Conservation (phyloP, 2,329 filamentous ascomycete genomes). For the Diaporthe velutina region DNA sequence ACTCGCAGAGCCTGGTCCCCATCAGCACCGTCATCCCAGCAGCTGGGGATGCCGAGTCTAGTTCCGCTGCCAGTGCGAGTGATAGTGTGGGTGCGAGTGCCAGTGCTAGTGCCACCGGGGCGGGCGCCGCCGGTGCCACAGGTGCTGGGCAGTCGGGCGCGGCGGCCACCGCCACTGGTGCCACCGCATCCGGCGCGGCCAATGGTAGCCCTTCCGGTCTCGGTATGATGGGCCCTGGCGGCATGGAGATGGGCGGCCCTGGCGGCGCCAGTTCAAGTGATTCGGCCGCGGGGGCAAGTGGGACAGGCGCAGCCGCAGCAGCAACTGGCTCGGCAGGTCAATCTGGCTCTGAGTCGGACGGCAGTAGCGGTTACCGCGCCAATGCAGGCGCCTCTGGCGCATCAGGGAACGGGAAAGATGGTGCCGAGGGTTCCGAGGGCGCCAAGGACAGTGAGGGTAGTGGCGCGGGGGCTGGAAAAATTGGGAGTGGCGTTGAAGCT, state of each 20-base stretch:
- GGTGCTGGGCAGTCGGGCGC: constrained; percentile 12
- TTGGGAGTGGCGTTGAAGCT: neutral
- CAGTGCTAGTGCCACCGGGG: neutral
- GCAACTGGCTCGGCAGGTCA: neutral
- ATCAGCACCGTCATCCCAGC: constrained; percentile 33
- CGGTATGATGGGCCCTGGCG: neutral
- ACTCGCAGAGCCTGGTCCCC: constrained; percentile 31
- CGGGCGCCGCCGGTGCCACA: neutral
- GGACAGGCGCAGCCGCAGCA: neutral
- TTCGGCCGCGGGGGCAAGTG: neutral
- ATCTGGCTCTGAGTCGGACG: neutral
- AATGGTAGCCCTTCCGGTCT: constrained; percentile 1
- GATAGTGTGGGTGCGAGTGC: neutral
- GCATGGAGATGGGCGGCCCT: neutral
- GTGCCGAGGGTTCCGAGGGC: neutral
- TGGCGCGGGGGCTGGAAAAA: neutral
- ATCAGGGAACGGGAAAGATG: neutral
- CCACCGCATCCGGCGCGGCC: neutral
- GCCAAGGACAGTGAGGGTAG: neutral
- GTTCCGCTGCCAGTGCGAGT: neutral
- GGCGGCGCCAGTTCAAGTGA: neutral
- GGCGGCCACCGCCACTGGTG: constrained; percentile 17
- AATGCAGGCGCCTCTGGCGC: neutral
- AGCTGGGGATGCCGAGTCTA: neutral
- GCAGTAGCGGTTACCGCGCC: neutral